Base-by-base conservation (phyloP, 2,329 filamentous ascomycete genomes). In the Fusarium sp. region DNA sequence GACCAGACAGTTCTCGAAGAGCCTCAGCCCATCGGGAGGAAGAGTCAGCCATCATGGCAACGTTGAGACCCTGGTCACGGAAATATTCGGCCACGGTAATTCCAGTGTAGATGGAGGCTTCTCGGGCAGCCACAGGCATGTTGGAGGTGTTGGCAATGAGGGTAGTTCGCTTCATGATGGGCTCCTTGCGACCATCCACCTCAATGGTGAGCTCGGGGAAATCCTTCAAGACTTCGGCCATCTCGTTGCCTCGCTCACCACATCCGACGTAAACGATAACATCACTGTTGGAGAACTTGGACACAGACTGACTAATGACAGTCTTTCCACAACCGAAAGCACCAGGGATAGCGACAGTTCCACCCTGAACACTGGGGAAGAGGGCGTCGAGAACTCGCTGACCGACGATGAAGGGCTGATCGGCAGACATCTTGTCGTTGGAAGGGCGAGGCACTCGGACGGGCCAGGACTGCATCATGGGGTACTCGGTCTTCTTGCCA, bases 31-130 rank as follows among this genome's bases (percentile, higher is more conserved):
- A 99, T 76, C 97, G 95, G 64, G 97, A 99, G 62, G 96, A 94
- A 18, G 97, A 98, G 85, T 99, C 97, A 74, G 97, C 97, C 97
- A 99, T 99, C 97, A 99, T 99, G 79, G 97, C 96, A 43, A 99
- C 97, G 83, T 98, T 90, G 85, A 98, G 96, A 75, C 97, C 97
- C 85, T 98, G 95, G 81, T 99, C 97, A 77, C 97, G 91, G 88
- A 98, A 98, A 81, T 99, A 99, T 83, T 99, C 97, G 48, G 95
- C 94, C 1, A 98, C 93, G 0, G 95, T 97, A 75, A 98, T 98
- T 59, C 91, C 97, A 4, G 97, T 99, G 86, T 99, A 99, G 83
- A 99, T 99, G 75, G 97, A 99, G 67, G 97, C 97, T 85, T 99
- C 97, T 86, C 97, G 95, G 71, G 97, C 97, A 75, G 97, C 97